These are phyloP conservation scores for Linum usitatissimum DNA, from an alignment of 345 rosid species.

Conservation along the genomic window DNA sequence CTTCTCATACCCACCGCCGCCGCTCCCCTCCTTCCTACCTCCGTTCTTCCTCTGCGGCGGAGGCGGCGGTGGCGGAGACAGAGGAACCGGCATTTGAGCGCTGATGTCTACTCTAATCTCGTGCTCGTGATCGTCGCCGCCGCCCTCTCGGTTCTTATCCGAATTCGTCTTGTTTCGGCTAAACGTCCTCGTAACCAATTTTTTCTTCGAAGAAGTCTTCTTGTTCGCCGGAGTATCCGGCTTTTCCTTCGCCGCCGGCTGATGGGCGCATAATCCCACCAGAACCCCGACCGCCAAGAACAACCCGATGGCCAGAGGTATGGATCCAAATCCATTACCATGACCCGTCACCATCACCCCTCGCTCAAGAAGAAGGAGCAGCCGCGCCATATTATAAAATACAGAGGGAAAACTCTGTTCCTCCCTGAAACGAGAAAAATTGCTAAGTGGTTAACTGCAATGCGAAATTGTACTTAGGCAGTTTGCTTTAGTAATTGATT, in stretches of 20 bases:
- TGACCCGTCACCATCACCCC: not conserved
- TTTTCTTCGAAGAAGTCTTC: not conserved
- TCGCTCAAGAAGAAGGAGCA: not conserved
- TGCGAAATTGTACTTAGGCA: not conserved
- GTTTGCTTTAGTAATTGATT: too few relatives aligned
- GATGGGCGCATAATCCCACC: slow-evolving; percentile 21
- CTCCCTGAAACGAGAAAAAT: not conserved
- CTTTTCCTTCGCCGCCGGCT: not conserved
- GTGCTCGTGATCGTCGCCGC: not conserved
- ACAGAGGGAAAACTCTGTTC: not conserved
- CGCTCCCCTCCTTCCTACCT: not conserved
- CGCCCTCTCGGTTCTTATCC: not conserved
- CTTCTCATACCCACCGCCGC: not conserved
- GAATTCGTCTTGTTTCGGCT: slow-evolving; percentile 6
- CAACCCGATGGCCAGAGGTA: slow-evolving; percentile 10
- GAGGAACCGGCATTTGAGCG: not conserved
- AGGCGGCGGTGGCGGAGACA: not conserved
- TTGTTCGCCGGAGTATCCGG: not conserved
- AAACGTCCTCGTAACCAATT: not conserved
- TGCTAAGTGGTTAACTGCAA: not conserved
- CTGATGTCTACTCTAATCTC: not conserved
- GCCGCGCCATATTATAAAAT: not conserved
- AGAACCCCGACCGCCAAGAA: slow-evolving; percentile 16
- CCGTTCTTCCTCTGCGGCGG: not conserved
- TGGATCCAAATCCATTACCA: not conserved